Evolutionary conservation across 345 rosid species (phyloP), one percentile per base, ranked within the genome.

Genomic region (Noccaea caerulescens): DNA sequence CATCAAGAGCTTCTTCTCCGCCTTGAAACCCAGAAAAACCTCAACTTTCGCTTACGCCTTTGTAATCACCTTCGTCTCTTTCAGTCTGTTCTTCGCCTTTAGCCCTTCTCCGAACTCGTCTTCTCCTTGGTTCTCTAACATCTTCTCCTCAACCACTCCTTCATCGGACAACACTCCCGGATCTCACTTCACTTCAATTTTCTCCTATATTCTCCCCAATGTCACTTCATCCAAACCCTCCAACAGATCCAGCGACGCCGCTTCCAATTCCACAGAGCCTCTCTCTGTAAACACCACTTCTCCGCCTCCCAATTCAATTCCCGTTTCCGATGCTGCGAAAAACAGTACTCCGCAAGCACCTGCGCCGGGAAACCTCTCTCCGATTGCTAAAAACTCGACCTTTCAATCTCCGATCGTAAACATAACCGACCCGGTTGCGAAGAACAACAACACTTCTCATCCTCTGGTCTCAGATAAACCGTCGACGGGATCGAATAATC

Each of bases 51-150:
- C 82, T 8, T 92, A 89, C 61, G 91, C 81, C 10, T 85, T 87
- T 77, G 79, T 83, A 73, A 78, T 86, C 47, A 83, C 86, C 13
- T 91, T 91, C 59, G 87, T 91, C 41, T 84, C 77, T 25, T 84
- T 91, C 76, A 89, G 96, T 58, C 81, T 82, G 25, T 93, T 88
- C 74, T 72, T 91, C 25, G 92, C 93, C 16, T 86, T 91, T 39
- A 82, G 50, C 67, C 94, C 97, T 68, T 89, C 97, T 74, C 56
- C 81, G 0, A 79, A 81, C 81, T 75, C 93, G 0, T 82, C 86
- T 32, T 75, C 96, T 65, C 98, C 82, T 25, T 86, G 86, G 90
- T 82, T 87, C 79, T 86, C 73, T 65, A 81, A 68, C 63, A 87
- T 54, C 79, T 82, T 65, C 84, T 25, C 52, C 54, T 12, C 43